Conservation (phyloP, 1,284 basidiomycete species). For the Fomitopsis betulina region DNA sequence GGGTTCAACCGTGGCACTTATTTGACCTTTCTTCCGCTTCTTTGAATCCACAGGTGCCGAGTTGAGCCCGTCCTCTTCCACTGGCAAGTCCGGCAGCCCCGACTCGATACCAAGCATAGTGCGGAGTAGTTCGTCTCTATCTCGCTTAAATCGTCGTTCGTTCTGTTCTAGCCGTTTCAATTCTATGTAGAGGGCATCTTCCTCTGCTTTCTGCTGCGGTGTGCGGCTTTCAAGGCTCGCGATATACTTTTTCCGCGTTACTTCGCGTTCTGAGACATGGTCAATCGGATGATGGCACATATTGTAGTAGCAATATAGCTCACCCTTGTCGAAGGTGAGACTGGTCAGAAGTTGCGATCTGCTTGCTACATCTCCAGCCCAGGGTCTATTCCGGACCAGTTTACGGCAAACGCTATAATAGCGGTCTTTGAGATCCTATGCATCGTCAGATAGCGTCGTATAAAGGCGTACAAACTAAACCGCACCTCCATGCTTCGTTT, state of each 20-base stretch:
- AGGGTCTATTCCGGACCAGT: constrained; percentile 80
- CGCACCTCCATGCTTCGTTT: constrained; percentile 67
- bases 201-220: constrained; percentile 87
- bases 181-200: constrained; percentile 94
- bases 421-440: constrained; percentile 88
- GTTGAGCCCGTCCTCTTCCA: constrained; percentile 52
- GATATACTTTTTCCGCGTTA: constrained; percentile 87
- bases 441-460: background rate
- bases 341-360: constrained; percentile 67
- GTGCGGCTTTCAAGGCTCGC: constrained; percentile 83
- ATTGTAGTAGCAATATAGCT: background rate
- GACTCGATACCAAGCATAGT: constrained; percentile 83
- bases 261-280: constrained; percentile 67
- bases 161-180: constrained; percentile 93
- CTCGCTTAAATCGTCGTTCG: constrained; percentile 83
- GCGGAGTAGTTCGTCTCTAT: constrained; percentile 87
- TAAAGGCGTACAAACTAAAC: background rate
- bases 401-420: constrained; percentile 93
- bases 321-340: constrained; percentile 81
- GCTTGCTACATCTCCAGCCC: constrained; percentile 72
- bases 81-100: constrained; percentile 67
- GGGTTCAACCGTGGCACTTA: constrained; percentile 45
- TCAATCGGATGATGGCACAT: background rate
- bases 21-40: constrained; percentile 43
- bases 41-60: constrained; percentile 37